Percentiles rank a stretch among this genome's conserved stretches.
These are phyloP conservation scores for Platanthera guangdongensis DNA, from an alignment of 106 monocot species.

Conservation along the genomic window DNA sequence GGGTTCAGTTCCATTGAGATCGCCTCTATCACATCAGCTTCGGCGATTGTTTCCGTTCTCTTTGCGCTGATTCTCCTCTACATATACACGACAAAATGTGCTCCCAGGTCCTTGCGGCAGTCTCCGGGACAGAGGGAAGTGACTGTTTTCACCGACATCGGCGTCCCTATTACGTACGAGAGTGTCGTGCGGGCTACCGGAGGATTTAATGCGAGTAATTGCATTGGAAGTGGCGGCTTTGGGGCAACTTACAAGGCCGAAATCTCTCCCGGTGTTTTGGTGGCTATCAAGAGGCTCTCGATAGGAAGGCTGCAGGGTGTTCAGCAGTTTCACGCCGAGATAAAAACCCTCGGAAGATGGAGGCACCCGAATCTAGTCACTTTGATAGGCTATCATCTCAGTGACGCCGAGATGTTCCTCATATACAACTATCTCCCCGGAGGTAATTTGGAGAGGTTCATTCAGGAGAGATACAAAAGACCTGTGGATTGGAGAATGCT, in stretches of 20 bases:
- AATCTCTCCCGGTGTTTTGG: slow-evolving; percentile 54
- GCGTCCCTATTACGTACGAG: slow-evolving; percentile 54
- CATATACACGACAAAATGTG: slow-evolving; percentile 65
- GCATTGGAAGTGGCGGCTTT: slow-evolving; percentile 67
- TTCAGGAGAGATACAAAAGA: slow-evolving; percentile 57
- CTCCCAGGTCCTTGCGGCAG: slow-evolving; percentile 21
- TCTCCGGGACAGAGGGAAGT: slow-evolving; percentile 51
- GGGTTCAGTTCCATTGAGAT: slow-evolving; percentile 70
- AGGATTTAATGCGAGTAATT: slow-evolving; percentile 65
- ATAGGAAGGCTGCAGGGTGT: slow-evolving; percentile 57
- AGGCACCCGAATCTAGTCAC: slow-evolving; percentile 90
- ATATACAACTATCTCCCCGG: slow-evolving; percentile 71
- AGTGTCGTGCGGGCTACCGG: slow-evolving; percentile 64
- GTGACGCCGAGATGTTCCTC: slow-evolving; percentile 77
- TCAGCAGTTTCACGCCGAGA: slow-evolving; percentile 85
- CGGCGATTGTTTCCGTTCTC: slow-evolving; percentile 58
- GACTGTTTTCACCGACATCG: slow-evolving; percentile 53
- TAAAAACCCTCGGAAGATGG: slow-evolving; percentile 88
- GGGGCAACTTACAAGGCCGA: slow-evolving; percentile 76
- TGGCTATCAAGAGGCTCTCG: slow-evolving; percentile 68
- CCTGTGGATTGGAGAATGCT: slow-evolving; percentile 81
- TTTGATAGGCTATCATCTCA: slow-evolving; percentile 83
- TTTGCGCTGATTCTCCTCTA: slow-evolving; percentile 51
- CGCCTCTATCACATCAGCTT: slow-evolving; percentile 57
- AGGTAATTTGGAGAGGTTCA: slow-evolving; percentile 70